Evolutionary conservation across 768 basidiomycete species (phyloP).

Genomic region (Boletus reticuloceps): DNA sequence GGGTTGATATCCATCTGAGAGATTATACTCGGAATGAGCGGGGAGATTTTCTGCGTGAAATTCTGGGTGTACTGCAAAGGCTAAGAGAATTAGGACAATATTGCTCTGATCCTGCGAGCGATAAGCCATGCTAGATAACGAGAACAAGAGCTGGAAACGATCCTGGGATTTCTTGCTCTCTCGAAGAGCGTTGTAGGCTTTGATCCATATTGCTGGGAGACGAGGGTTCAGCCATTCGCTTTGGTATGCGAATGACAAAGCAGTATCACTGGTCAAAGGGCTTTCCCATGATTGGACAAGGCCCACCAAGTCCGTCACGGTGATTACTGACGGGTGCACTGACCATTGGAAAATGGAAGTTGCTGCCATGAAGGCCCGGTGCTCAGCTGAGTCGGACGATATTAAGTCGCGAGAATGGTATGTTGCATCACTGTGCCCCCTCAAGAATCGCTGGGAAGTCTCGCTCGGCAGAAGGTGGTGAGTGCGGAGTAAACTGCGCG

Average conservation of each 20-base stretch:
- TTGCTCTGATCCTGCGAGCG: neutral
- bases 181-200: conserved; percentile 27
- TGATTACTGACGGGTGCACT: neutral
- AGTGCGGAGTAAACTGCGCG: conserved; percentile 10
- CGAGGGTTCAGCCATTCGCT: conserved; percentile 25
- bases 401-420: conserved; percentile 12
- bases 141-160: conserved; percentile 27
- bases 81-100: conserved; percentile 27
- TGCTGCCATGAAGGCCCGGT: conserved; percentile 4
- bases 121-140: conserved; percentile 33
- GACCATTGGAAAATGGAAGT: neutral
- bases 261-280: neutral
- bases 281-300: neutral
- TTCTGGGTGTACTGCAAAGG: conserved; percentile 21
- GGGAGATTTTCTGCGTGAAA: conserved; percentile 10
- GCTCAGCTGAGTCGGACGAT: neutral
- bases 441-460: neutral
- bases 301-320: conserved; percentile 3
- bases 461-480: conserved; percentile 9
- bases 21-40: neutral
- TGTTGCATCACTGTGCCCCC: neutral
- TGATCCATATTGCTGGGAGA: conserved; percentile 25
- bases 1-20: neutral
- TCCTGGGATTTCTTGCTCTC: neutral
- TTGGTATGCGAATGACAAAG: conserved; percentile 22